These are phyloP conservation scores for Zygnema circumcarinatum DNA, from an alignment of 139 green algal genomes.

Conservation along the genomic window DNA sequence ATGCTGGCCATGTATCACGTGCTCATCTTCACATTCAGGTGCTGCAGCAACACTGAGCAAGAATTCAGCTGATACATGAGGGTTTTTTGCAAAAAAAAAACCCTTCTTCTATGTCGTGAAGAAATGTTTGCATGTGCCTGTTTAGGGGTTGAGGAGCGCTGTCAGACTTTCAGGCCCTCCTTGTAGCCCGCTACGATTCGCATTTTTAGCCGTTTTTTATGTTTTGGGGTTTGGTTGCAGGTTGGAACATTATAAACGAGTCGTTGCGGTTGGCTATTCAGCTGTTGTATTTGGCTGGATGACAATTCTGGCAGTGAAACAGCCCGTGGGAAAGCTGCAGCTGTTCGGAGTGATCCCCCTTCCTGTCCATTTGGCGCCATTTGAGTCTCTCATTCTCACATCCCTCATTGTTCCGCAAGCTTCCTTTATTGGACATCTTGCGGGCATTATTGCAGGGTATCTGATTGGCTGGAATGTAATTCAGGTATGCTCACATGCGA, in stretches of 20 bases:
- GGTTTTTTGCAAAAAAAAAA: no score
- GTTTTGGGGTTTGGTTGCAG: background rate
- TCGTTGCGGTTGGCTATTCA: constrained; percentile 72
- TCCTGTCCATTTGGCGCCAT: constrained; percentile 68
- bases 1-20: constrained; percentile 67
- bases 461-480: constrained; percentile 57
- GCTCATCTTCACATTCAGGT: constrained; percentile 49
- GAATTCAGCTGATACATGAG: background rate
- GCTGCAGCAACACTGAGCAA: no score
- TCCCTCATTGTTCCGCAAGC: constrained; percentile 68
- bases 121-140: no score
- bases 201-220: no score
- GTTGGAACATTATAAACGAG: constrained; percentile 60
- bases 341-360: constrained; percentile 66
- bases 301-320: constrained; percentile 62
- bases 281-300: constrained; percentile 80
- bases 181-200: no score
- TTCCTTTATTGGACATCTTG: constrained; percentile 72
- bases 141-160: no score
- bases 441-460: constrained; percentile 73
- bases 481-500: background rate
- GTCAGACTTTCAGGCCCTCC: no score
- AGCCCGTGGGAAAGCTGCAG: constrained; percentile 51
- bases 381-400: constrained; percentile 73
- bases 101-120: no score